Conservation (phyloP, 495 filamentous ascomycete species). For the Achaetomiella virescens region DNA sequence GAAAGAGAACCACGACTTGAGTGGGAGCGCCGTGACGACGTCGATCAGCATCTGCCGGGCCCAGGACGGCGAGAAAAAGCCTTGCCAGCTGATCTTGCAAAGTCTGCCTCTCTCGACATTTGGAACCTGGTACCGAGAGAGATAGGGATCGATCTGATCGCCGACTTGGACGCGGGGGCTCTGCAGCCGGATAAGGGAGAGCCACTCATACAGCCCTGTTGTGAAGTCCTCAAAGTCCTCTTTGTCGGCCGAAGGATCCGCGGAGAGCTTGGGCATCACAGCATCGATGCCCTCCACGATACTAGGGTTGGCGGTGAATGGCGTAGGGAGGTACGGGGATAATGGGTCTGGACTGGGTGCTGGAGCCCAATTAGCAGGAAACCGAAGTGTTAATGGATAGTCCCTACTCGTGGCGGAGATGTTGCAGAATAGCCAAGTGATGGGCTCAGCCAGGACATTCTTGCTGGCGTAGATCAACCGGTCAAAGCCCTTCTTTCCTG, state of each 20-base stretch:
- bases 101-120: conserved; percentile 32
- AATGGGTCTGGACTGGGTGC: conserved; percentile 47
- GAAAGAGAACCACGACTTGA: conserved; percentile 45
- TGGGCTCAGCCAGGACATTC: conserved; percentile 64
- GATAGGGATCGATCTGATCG: conserved; percentile 73
- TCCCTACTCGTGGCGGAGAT: conserved; percentile 38
- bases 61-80: conserved; percentile 46
- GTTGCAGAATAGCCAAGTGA: conserved; percentile 80
- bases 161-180: conserved; percentile 62
- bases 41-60: conserved; percentile 35
- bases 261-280: conserved; percentile 46
- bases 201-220: conserved; percentile 73
- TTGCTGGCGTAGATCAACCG: conserved; percentile 77
- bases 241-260: conserved; percentile 30
- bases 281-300: conserved; percentile 31
- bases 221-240: conserved; percentile 54
- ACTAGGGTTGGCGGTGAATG: conserved; percentile 32
- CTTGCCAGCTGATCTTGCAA: conserved; percentile 49
- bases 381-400: neutral
- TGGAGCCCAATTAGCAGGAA: conserved; percentile 19
- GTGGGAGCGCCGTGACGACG: conserved; percentile 34
- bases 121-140: conserved; percentile 74
- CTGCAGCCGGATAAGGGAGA: conserved; percentile 62
- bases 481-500: conserved; percentile 88
- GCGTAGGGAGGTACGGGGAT: conserved; percentile 47